Base-by-base conservation (phyloP, 2,329 filamentous ascomycete species). In the Diplodia seriata region DNA sequence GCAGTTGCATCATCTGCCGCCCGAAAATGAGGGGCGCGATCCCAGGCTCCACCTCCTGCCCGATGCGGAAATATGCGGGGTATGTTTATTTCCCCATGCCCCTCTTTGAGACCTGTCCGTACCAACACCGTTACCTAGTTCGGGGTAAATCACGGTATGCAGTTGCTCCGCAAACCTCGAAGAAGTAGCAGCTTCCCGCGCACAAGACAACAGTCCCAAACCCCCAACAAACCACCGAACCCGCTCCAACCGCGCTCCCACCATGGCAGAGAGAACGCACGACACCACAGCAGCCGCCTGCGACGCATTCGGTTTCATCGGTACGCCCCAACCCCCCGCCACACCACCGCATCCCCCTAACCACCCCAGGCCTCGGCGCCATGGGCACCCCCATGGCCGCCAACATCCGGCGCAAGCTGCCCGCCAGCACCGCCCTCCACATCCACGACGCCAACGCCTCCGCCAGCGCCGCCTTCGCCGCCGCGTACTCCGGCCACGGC, bases 311-410 rank as follows among this genome's bases (percentile, higher is more conserved):
- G 55, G 55, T 12, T 59, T 59, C 55, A 33, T 59, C 36, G 55
- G 55, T 59, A 5, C 9, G 11, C 33, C 5, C 6, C 7, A 11
- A 31, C 18, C 0, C 23, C 23, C 3, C 23, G 2, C 23, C 23
- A 26, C 3, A 20, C 23, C 47, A 26, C 23, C 50, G 12, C 53
- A n/a, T 11, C n/a, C 9, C 11, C 20, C 31, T 56, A 23, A 38
- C 7, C 26, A 11, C 2, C 0, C 29, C 36, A 76, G 76, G 76
- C 23, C 74, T 77, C 33, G 76, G 76, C 61, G 75, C 75, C 7
- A 77, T 77, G 76, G 76, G 76, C 57, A 76, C 75, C 64, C 73
- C 72, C 7, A 77, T 77, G 76, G 75, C 75, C 14, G 67, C 70
- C 23, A 76, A 77, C 36, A 71, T 77, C 29, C 71, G 76, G 38